Evolutionary conservation across 1,139 yeast genomes (phyloP), one percentile per base, ranked within the genome.

Genomic region (Taphrina communis): DNA sequence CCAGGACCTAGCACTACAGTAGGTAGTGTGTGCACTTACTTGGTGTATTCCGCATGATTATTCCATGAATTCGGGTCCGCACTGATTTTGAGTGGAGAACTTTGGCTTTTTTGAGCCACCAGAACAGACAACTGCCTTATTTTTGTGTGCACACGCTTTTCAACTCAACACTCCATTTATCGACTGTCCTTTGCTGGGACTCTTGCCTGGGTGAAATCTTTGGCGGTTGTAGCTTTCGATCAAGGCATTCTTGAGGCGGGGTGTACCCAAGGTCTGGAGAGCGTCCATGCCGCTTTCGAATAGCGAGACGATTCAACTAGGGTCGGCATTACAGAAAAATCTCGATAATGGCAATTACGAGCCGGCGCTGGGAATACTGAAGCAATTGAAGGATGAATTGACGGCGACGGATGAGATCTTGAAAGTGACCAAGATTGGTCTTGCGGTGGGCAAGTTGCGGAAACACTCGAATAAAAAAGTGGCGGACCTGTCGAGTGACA

Each of bases 381-480:
- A 83, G 60, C 83, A 85, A 53, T 81, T 94, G 71, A 87, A 88
- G 74, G 86, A 84, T 71, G 91, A 90, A 12, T 91, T 92, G 65
- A 82, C 83, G 73, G 97, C 98, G 11, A 87, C 96, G 0, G 98
- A 94, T 77, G 86, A 87, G 76, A 82, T 93, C 55, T 82, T 94
- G 38, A 74, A 80, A 77, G 91, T 93, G 76, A 94, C 99, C n/a
- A 92, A 91, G 78, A 94, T 94, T n/a, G 99, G 99, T 71, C 95
- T 94, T 36, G 95, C 94, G 6, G 98, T 94, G 60, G 95, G 95
- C 80, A 92, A 91, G 79, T 86, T 88, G 76, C 85, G 96, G 73
- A 80, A 88, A 11, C 90, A 90, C 73, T 75, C 82, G 35, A 90
- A 89, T 76, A 75, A 82, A 35, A 90, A 88, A 71, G 86, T 94